These are phyloP conservation scores for Hygrophorus russula DNA, from an alignment of 768 basidiomycete genomes.

Conservation along the genomic window DNA sequence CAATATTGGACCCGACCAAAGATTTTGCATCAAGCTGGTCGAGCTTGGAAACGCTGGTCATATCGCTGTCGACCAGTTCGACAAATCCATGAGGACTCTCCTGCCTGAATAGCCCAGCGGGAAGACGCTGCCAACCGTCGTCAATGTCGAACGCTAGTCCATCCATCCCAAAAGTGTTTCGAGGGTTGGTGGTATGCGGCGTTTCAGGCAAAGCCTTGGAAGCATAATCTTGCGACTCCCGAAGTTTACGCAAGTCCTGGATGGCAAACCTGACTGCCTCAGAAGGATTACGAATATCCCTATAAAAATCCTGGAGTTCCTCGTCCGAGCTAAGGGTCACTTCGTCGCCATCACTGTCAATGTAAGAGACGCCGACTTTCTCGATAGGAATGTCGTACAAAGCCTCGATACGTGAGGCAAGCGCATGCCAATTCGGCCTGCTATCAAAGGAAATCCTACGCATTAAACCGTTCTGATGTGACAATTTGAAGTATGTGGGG, in stretches of 20 bases:
- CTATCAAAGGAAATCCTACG: slow-evolving; percentile 45
- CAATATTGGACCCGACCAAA: slow-evolving; percentile 16
- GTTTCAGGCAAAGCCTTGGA: slow-evolving; percentile 20
- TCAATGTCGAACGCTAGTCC: slow-evolving; percentile 35
- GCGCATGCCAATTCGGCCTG: slow-evolving; percentile 42
- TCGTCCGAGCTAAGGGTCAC: slow-evolving; percentile 69
- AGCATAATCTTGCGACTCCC: slow-evolving; percentile 12
- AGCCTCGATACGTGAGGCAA: slow-evolving; percentile 43
- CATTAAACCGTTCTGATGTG: slow-evolving; percentile 41
- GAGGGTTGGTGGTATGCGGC: slow-evolving; percentile 21
- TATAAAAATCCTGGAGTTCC: slow-evolving; percentile 68
- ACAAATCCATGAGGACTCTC: slow-evolving; percentile 53
- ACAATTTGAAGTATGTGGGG: slow-evolving; percentile 54
- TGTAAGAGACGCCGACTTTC: slow-evolving; percentile 56
- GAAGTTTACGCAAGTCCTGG: slow-evolving; percentile 40
- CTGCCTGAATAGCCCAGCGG: slow-evolving; percentile 29
- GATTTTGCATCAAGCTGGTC: slow-evolving; percentile 17
- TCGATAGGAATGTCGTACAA: slow-evolving; percentile 43
- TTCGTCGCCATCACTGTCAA: slow-evolving; percentile 64
- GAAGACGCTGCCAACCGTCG: slow-evolving; percentile 52
- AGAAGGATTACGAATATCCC: slow-evolving; percentile 18
- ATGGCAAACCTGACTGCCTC: slow-evolving; percentile 49
- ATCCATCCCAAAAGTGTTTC: slow-evolving; percentile 50
- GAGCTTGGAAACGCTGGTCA: slow-evolving; percentile 17
- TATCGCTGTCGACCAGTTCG: slow-evolving; percentile 36